These are phyloP conservation scores for Claviceps sp. DNA, from an alignment of 2,329 filamentous ascomycete genomes.

Conservation along the genomic window DNA sequence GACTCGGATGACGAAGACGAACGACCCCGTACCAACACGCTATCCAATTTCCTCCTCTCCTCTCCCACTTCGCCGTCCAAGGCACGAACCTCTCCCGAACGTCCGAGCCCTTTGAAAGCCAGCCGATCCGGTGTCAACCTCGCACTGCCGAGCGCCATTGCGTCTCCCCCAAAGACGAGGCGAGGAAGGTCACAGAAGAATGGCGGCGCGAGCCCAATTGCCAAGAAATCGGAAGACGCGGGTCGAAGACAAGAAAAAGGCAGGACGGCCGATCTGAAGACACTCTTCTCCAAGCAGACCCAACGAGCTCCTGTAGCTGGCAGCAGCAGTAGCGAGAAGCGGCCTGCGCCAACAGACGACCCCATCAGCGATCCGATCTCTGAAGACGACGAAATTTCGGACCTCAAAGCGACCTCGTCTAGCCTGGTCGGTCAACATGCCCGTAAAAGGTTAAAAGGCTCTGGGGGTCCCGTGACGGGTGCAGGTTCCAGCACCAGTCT, in stretches of 20 bases:
- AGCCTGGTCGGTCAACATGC: slow-evolving; percentile 45
- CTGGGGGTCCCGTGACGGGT: slow-evolving; percentile 11
- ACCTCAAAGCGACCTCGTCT: slow-evolving; percentile 33
- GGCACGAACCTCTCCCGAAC: slow-evolving; percentile 18
- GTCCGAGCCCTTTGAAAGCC: slow-evolving; percentile 28
- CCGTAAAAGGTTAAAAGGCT: slow-evolving; percentile 35
- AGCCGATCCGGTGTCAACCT: slow-evolving; percentile 6
- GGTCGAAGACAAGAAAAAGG: slow-evolving; percentile 34
- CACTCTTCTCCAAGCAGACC: slow-evolving; percentile 48
- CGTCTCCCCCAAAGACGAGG: slow-evolving; percentile 12
- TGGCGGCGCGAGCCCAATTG: slow-evolving; percentile 18
- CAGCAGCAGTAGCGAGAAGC: slow-evolving; percentile 14
- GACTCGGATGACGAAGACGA: slow-evolving; percentile 38
- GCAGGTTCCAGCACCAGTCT: slow-evolving; percentile 28
- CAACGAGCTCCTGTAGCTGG: slow-evolving; percentile 29
- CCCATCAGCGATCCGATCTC: slow-evolving; percentile 44
- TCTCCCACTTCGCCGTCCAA: slow-evolving; percentile 32
- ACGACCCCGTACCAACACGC: slow-evolving; percentile 27
- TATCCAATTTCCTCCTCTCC: slow-evolving; percentile 40
- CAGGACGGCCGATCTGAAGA: slow-evolving; percentile 42
- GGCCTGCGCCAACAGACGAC: slow-evolving; percentile 27
- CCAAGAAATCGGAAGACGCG: slow-evolving; percentile 26
- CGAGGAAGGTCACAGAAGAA: slow-evolving; percentile 10
- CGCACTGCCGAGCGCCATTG: slow-evolving; percentile 5
- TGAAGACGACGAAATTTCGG: slow-evolving; percentile 43